Percentiles rank a stretch among this genome's conserved stretches.
phyloP scores from a whole-genome alignment of 2,329 filamentous ascomycete genomes.

The Nemania bipapillata region DNA sequence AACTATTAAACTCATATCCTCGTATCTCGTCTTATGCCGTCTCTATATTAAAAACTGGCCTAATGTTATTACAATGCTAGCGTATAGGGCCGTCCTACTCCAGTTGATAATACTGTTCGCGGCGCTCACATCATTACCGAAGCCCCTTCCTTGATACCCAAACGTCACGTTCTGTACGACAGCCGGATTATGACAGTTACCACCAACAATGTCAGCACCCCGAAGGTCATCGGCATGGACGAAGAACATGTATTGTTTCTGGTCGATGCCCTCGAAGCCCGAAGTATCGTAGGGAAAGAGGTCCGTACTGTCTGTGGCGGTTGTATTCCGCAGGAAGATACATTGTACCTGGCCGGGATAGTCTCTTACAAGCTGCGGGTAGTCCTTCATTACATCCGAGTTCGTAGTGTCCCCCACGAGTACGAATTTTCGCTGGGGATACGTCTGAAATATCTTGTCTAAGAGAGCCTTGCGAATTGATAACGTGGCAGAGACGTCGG shows the following conservation, averaged over 20 bases:
- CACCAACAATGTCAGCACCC: slow-evolving; percentile 72
- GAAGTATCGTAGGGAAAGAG: slow-evolving; percentile 80
- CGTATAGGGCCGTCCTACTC: slow-evolving; percentile 36
- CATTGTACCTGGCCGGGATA: slow-evolving; percentile 79
- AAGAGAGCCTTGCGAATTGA: slow-evolving; percentile 76
- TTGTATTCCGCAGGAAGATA: slow-evolving; percentile 80
- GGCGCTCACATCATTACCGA: slow-evolving; percentile 52
- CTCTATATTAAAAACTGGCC: slow-evolving; percentile 19
- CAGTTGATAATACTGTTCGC: slow-evolving; percentile 38
- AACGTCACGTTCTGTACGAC: slow-evolving; percentile 79
- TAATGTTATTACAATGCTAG: slow-evolving; percentile 23
- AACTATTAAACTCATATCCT: slow-evolving; percentile 12
- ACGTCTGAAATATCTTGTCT: slow-evolving; percentile 77
- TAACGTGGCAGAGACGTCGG: slow-evolving; percentile 76
- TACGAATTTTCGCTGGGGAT: slow-evolving; percentile 78
- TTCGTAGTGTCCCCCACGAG: slow-evolving; percentile 81
- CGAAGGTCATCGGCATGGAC: slow-evolving; percentile 74
- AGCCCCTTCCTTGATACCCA: slow-evolving; percentile 67
- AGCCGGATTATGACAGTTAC: slow-evolving; percentile 72
- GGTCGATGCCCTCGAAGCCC: slow-evolving; percentile 74
- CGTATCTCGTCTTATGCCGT: neutral
- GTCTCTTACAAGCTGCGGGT: slow-evolving; percentile 69
- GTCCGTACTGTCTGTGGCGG: slow-evolving; percentile 72
- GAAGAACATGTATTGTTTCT: slow-evolving; percentile 83
- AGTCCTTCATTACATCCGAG: slow-evolving; percentile 77